These are phyloP conservation scores for Apostasia shenzhenica DNA, from an alignment of 106 monocot genomes.

Conservation along the genomic window DNA sequence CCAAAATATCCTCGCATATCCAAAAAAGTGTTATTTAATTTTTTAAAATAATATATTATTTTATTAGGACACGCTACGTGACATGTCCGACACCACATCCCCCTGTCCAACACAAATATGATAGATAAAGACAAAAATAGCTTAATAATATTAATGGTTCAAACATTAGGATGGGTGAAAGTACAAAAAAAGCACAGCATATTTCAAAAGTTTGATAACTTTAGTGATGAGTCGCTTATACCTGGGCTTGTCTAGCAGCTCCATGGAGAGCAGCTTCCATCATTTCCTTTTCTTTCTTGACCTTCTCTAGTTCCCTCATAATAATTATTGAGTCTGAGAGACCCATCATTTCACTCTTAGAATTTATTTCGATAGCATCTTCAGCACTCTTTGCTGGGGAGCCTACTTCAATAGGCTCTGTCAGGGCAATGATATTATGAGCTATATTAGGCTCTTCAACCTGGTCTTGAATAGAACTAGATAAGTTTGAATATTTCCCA, in stretches of 20 bases:
- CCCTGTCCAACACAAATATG: no score
- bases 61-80: no score
- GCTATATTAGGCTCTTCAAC: not conserved
- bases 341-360: conserved; percentile 11
- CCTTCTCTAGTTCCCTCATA: conserved; percentile 45
- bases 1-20: no score
- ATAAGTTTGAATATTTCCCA: conserved; percentile 7
- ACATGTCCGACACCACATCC: no score
- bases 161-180: no score
- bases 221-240: conserved; percentile 5
- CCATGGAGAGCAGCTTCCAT: conserved; percentile 97
- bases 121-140: no score
- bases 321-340: conserved; percentile 12
- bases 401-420: conserved; percentile 9
- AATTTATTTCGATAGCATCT: conserved; percentile 14
- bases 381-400: conserved; percentile 23
- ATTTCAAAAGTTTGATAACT: no score
- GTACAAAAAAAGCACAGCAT: no score
- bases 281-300: conserved; percentile 72
- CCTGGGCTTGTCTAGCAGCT: conserved; percentile 97
- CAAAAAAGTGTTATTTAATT: no score
- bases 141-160: no score
- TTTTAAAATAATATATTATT: no score
- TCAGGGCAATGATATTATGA: conserved; percentile 14
- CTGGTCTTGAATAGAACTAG: conserved; percentile 10